Evolutionary conservation across 2,329 filamentous ascomycete species (phyloP).

Genomic region (Penicillium sp.): DNA sequence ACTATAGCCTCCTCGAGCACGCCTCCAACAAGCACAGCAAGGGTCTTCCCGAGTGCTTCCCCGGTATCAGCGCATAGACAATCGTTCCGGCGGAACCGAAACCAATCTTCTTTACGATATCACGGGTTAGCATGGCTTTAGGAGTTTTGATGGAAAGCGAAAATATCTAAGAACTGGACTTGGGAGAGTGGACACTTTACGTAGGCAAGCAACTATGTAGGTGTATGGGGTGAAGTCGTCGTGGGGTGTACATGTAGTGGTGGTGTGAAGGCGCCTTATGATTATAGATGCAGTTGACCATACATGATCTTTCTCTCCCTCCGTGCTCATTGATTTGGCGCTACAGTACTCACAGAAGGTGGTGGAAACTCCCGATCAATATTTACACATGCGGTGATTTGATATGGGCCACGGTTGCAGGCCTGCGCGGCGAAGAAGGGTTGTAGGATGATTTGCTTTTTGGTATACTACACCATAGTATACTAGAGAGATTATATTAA

Average conservation of each 20-base stretch:
- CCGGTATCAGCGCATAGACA: slow-evolving; percentile 31
- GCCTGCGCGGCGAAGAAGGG: background rate
- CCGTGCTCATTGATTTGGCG: background rate
- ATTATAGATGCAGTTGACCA: background rate
- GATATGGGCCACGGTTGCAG: background rate
- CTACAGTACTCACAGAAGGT: background rate
- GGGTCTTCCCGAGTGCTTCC: slow-evolving; percentile 70
- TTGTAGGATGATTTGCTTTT: background rate
- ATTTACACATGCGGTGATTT: background rate
- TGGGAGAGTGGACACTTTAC: background rate
- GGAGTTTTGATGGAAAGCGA: slow-evolving; percentile 13
- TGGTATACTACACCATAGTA: background rate
- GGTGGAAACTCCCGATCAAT: too few relatives aligned
- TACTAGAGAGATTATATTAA: background rate
- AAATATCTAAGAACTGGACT: slow-evolving; percentile 2
- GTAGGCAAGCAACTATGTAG: background rate
- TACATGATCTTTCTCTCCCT: slow-evolving; percentile 2
- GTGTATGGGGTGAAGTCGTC: background rate
- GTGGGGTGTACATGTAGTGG: background rate
- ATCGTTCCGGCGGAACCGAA: background rate
- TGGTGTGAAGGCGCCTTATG: background rate
- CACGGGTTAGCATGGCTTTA: slow-evolving; percentile 14
- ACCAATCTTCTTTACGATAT: slow-evolving; percentile 10
- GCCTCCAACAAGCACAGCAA: slow-evolving; percentile 76
- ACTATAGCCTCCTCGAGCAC: slow-evolving; percentile 61